Evolutionary conservation across 805 yeast genomes (phyloP), one percentile per base, ranked within the genome.

Genomic region (Metschnikowia matae): DNA sequence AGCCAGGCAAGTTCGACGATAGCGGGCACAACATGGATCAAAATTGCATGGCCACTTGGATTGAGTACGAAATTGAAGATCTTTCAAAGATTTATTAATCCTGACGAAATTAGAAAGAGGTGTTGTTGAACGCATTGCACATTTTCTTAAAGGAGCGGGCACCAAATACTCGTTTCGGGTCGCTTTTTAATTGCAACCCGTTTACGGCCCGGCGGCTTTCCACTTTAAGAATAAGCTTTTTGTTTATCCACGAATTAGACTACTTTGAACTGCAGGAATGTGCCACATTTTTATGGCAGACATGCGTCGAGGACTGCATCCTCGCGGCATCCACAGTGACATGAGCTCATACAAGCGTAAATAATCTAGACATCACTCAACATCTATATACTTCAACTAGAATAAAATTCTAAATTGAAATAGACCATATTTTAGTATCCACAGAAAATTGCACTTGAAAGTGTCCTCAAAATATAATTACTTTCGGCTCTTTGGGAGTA

Each of bases 31-130:
- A 86, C 51, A 62, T 72, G n/a, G 78, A 77, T 47, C 91, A 89
- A 60, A 87, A 88, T 60, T 89, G 96, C 64, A 72, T 85, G 70
- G 78, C 83, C 0, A 80, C 79, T 15, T 89, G 95, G 92, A 75
- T 86, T 29, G 71, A 73, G 49, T 69, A 69, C 52, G 57, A 60
- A 38, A 62, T 68, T 62, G 68, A 62, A 6, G 59, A 52, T 15
- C 48, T 46, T 8, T 53, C 48, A 11, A 50, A 55, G 3, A 46
- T 53, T 4, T 48, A 51, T 36, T 51, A 48, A 37, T 20, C 14
- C 8, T 2, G n/a, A n/a, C 13, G 21, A n/a, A 8, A 21, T 8
- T 14, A 14, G 11, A n/a, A 40, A n/a, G 34, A 26, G 20, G 20
- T 18, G 14, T 4, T 8, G 31, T 32, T 10, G 10, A 10, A 7